Evolutionary conservation across 179 eudicot species (phyloP).

Genomic region (Silene vulgaris): DNA sequence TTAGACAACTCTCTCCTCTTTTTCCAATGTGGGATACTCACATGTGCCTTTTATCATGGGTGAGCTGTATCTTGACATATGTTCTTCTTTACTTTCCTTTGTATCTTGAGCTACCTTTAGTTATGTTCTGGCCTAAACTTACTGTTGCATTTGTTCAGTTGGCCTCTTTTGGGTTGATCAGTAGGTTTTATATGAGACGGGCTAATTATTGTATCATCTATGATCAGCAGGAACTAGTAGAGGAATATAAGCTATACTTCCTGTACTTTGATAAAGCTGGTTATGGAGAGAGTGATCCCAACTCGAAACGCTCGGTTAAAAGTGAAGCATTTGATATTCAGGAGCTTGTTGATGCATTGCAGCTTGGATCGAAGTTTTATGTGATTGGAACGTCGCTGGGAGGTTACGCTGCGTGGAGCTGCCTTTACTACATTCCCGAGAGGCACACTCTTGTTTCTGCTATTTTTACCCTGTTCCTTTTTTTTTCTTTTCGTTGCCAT

Average conservation of each 20-base stretch:
- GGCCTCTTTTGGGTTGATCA: too few relatives aligned
- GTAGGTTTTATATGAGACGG: too few relatives aligned
- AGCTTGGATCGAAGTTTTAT: not conserved
- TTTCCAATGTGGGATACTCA: too few relatives aligned
- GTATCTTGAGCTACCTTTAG: too few relatives aligned
- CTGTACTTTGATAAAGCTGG: not conserved
- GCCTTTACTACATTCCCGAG: not conserved
- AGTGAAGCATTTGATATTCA: not conserved
- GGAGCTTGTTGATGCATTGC: not conserved
- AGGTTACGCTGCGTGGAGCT: not conserved
- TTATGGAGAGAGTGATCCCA: not conserved
- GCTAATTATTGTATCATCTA: too few relatives aligned
- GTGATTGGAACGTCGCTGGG: not conserved
- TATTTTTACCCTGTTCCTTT: not conserved
- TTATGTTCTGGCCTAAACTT: too few relatives aligned
- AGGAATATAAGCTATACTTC: not conserved
- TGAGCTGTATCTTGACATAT: too few relatives aligned
- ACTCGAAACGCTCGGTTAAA: not conserved
- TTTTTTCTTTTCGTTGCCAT: too few relatives aligned
- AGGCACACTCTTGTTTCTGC: not conserved
- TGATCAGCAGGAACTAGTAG: not conserved
- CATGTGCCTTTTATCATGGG: too few relatives aligned
- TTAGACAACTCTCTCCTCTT: too few relatives aligned
- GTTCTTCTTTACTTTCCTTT: too few relatives aligned
- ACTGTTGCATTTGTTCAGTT: too few relatives aligned